Evolutionary conservation across 2,329 filamentous ascomycete genomes (phyloP), one percentile per base, ranked within the genome.

Genomic region (Ceratocystis variospora): DNA sequence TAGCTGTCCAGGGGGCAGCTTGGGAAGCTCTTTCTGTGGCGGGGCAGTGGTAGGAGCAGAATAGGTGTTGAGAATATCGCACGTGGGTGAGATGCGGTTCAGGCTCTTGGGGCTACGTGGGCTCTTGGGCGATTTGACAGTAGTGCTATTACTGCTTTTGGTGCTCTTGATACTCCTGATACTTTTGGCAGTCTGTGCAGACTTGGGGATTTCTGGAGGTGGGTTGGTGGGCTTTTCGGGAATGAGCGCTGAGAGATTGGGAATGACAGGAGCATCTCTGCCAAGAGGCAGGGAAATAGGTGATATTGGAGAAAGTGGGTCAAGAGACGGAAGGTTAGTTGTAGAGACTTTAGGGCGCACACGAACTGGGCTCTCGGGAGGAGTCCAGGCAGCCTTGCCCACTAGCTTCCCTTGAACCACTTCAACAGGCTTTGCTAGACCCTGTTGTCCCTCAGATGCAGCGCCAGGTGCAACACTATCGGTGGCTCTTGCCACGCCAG

Each of bases 21-120:
- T 59, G 3, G 55, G 55, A 59, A 59, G 55, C 6, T 59, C 55
- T 31, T 59, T 59, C 55, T 59, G 55, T n/a, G 55, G 55, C 17
- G 55, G 55, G 12, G 55, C 55, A 8, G 25, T 59, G 8, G 55
- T 59, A 8, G 55, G 55, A n/a, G 55, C 31, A 10, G 55, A 59
- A 59, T 59, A 59, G 8, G 6, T 37, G 15, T 33, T 59, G 28
- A 59, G 31, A 19, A 59, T 37, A n/a, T 59, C 55, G 33, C 55
- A 15, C n/a, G 55, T 33, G 15, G 55, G 55, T 19, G 55, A 59
- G 25, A 37, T 59, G 55, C 55, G 55, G 31, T 59, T 59, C 7
- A 59, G 3, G 2, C 55, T 59, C 31, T 59, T 59, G 17, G 31
- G 31, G 6, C 55, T 59, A n/a, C 17, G 8, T n/a, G 55, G 55